phyloP scores from a whole-genome alignment of 1,139 yeast species.

The Hanseniaspora uvarum region DNA sequence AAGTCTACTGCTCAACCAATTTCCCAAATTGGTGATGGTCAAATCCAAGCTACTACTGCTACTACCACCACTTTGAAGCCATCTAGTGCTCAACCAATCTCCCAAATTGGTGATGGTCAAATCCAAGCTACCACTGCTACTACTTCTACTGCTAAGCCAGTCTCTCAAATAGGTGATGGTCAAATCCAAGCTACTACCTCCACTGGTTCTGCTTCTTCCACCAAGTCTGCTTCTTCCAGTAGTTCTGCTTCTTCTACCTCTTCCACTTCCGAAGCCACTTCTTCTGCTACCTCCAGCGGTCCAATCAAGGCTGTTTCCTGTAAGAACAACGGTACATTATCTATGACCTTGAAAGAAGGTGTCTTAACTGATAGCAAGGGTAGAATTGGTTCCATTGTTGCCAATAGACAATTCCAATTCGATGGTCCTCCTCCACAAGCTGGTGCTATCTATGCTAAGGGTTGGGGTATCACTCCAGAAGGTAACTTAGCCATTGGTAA shows the following conservation, averaged over 20 bases:
- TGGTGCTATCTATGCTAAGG: slow-evolving; percentile 72
- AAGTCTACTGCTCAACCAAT: slow-evolving; percentile 36
- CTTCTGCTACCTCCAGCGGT: slow-evolving; percentile 29
- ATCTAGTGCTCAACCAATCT: slow-evolving; percentile 37
- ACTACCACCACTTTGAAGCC: slow-evolving; percentile 29
- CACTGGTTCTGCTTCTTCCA: slow-evolving; percentile 26
- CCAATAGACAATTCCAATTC: slow-evolving; percentile 80
- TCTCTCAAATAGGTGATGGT: slow-evolving; percentile 42
- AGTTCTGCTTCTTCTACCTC: slow-evolving; percentile 37
- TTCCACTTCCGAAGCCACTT: slow-evolving; percentile 35
- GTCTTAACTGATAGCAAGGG: slow-evolving; percentile 52
- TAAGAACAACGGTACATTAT: slow-evolving; percentile 41
- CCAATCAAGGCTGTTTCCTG: slow-evolving; percentile 40
- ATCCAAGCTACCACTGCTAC: slow-evolving; percentile 44
- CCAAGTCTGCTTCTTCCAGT: slow-evolving; percentile 29
- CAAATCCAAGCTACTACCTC: slow-evolving; percentile 39
- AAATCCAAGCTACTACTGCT: slow-evolving; percentile 46
- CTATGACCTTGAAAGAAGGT: slow-evolving; percentile 45
- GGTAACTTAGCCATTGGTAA: slow-evolving; percentile 64
- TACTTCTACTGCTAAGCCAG: slow-evolving; percentile 32
- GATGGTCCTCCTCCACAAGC: slow-evolving; percentile 87
- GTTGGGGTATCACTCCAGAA: slow-evolving; percentile 57
- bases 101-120: slow-evolving; percentile 53
- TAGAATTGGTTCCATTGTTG: slow-evolving; percentile 73
- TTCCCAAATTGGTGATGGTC: slow-evolving; percentile 53